Conservation (phyloP, 768 basidiomycete species). For the Tephrocybe rancida region DNA sequence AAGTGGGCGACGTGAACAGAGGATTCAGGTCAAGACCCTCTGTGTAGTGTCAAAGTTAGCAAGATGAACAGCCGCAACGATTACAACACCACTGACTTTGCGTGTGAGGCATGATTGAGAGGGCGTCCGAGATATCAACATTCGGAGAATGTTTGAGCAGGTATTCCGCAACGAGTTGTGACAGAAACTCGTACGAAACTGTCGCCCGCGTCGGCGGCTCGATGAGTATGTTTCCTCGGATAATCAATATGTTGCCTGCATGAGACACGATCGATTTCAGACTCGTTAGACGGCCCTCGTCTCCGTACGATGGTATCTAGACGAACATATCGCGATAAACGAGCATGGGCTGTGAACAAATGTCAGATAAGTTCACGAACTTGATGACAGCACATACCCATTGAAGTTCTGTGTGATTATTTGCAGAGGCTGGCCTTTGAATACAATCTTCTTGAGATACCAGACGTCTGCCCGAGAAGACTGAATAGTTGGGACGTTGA, state of each 20-base stretch:
- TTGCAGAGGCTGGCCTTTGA: constrained; percentile 47
- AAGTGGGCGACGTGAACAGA: constrained; percentile 67
- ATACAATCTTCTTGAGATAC: constrained; percentile 73
- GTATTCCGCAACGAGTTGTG: constrained; percentile 82
- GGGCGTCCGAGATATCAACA: constrained; percentile 68
- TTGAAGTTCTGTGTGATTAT: constrained; percentile 86
- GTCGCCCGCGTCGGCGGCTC: constrained; percentile 62
- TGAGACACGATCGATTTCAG: constrained; percentile 3
- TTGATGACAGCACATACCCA: constrained; percentile 51
- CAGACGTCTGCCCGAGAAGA: constrained; percentile 65
- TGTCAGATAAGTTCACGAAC: constrained; percentile 2
- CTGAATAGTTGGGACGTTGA: constrained; percentile 31
- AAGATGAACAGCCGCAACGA: not conserved
- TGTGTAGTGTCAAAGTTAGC: constrained; percentile 25
- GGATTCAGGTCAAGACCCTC: constrained; percentile 93
- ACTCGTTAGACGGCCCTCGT: constrained; percentile 3
- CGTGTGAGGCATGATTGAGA: constrained; percentile 76
- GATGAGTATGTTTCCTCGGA: constrained; percentile 81
- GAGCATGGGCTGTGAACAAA: constrained; percentile 71
- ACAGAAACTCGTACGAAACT: constrained; percentile 85
- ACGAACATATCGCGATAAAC: constrained; percentile 84
- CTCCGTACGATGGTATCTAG: constrained; percentile 1
- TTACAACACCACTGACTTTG: constrained; percentile 56
- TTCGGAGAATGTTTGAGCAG: constrained; percentile 62
- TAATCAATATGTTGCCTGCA: constrained; percentile 84